Base-by-base conservation (phyloP, 2,329 filamentous ascomycete species). In the Diaporthe caulivora region DNA sequence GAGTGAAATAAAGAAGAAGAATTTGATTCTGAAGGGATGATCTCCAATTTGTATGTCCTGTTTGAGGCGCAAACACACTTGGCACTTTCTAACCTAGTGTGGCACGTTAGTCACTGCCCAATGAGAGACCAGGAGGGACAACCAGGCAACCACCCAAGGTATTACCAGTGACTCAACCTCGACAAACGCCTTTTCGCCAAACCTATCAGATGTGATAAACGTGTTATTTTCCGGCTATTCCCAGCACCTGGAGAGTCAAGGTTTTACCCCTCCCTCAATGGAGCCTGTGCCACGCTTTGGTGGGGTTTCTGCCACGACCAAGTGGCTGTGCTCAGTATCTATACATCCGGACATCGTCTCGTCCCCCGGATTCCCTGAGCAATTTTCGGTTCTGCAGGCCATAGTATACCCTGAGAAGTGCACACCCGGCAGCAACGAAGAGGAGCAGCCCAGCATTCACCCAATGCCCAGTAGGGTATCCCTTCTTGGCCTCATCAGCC, bases 401-500 rank as follows among this genome's bases (percentile, higher is more conserved):
- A 76, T 93, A 93, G 77, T 88, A 91, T 21, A 87, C 37, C 69
- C 90, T 83, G 75, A 93, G 78, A 5, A 85, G 82, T 7, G 90
- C 78, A 72, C 89, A 87, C 1, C 89, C 89, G 0, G 83, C 85
- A 1, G 87, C 84, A 0, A 92, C 90, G 74, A 92, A 87, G 17
- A 92, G 83, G 53, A 92, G 78, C 76, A 92, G 80, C 15, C 83
- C 90, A 2, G 89, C 90, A 79, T 93, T 92, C 6, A 87, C 88
- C 89, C 90, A 93, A 78, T 94, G 92, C 0, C 92, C 92, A 0
- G 92, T 94, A 0, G 91, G 91, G 79, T 93, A 94, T 0, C 92
- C 92, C 13, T 77, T 82, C 29, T 83, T 80, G 24, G 86, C 87
- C 80, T 94, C 91, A 15, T 88, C 82, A 1, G 88, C 85, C 78